Evolutionary conservation across 345 rosid species (phyloP).

Genomic region (Pugionium cornutum): DNA sequence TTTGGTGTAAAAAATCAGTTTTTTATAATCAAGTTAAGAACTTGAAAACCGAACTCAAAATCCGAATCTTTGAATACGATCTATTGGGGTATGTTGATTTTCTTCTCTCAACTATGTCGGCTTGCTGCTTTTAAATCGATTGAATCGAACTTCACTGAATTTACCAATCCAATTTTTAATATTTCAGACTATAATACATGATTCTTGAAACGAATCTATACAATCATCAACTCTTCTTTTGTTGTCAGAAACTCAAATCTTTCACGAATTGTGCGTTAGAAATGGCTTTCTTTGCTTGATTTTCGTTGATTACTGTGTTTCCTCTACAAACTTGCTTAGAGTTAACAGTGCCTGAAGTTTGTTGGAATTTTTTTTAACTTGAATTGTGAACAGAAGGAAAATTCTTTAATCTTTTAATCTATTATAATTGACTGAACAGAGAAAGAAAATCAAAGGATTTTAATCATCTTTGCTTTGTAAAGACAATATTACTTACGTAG

Average conservation of each 20-base stretch:
- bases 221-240: neutral
- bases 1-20: neutral
- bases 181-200: neutral
- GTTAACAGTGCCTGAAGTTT: neutral
- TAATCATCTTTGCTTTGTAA: too few species aligned
- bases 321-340: neutral
- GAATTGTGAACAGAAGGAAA: neutral
- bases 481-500: too few species aligned
- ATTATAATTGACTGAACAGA: too few species aligned
- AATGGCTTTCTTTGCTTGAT: neutral
- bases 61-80: neutral
- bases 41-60: neutral
- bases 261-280: too few species aligned
- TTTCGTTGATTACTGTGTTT: constrained; percentile 1
- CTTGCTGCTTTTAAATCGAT: neutral
- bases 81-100: neutral
- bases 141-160: neutral
- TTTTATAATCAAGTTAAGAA: neutral
- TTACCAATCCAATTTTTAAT: too few species aligned
- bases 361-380: neutral
- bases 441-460: too few species aligned
- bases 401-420: neutral
- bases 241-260: constrained; percentile 6
- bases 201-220: neutral
- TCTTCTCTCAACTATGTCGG: neutral